A percentile compares a stretch with the other conserved stretches of the same genome.
Conservation (phyloP, 225 moss, liverwort and hornwort species). For the Pseudoscleropodium purum region DNA sequence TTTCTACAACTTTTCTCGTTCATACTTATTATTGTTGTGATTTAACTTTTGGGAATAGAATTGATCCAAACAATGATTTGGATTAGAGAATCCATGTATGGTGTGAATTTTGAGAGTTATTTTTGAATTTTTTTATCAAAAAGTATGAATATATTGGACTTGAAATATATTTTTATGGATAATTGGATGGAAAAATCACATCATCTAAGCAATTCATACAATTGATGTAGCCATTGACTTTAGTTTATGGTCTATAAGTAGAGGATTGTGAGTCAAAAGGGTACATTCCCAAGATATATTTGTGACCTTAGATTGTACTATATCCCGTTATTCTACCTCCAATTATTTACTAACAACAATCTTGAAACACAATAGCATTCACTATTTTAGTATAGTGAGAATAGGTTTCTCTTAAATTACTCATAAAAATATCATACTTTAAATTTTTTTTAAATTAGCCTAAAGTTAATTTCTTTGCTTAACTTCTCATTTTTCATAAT, state of each 20-base stretch:
- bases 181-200: not conserved
- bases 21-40: not conserved
- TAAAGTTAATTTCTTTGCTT: not conserved
- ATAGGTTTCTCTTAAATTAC: fast-evolving
- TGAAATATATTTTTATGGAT: not conserved
- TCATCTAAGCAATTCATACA: not conserved
- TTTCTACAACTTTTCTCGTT: not conserved
- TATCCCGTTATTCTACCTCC: fast-evolving
- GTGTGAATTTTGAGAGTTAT: not conserved
- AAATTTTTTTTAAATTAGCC: no score
- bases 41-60: not conserved
- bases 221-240: not conserved
- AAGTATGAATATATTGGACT: not conserved
- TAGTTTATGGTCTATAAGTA: not conserved
- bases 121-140: not conserved
- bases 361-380: not conserved
- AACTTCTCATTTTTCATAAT: not conserved
- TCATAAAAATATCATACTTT: not conserved
- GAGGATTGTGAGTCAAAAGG: not conserved
- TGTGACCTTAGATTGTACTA: fast-evolving
- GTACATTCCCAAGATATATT: fast-evolving
- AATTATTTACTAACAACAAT: not conserved
- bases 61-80: not conserved
- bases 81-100: fast-evolving
- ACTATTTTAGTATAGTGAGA: no score